A percentile compares a stretch with the other conserved stretches of the same genome.
phyloP scores from a whole-genome alignment of 306 rosid species.

The Trifolium fragiferum region DNA sequence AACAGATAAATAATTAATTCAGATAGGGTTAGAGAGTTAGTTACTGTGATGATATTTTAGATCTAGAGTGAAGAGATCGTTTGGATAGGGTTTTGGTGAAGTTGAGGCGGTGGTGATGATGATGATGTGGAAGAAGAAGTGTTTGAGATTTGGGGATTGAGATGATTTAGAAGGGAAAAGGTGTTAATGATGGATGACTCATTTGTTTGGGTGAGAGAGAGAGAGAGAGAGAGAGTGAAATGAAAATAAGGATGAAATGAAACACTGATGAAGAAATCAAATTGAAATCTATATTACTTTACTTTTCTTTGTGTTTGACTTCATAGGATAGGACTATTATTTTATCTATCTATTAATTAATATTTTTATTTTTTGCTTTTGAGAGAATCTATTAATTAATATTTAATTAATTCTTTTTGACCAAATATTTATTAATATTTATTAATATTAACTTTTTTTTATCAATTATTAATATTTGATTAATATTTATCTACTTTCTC shows the following conservation, averaged over 20 bases:
- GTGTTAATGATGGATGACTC: slow-evolving; percentile 32
- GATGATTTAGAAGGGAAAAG: slow-evolving; percentile 29
- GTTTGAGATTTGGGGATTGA: background rate
- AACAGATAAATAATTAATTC: background rate
- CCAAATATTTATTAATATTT: too few relatives aligned
- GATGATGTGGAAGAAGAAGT: slow-evolving; percentile 5
- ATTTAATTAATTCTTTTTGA: too few relatives aligned
- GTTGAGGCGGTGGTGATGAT: background rate
- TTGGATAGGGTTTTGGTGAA: slow-evolving; percentile 51
- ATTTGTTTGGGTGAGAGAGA: slow-evolving; percentile 4
- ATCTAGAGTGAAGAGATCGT: slow-evolving; percentile 59
- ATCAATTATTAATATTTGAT: too few relatives aligned
- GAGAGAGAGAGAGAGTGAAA: background rate
- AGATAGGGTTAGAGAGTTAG: background rate
- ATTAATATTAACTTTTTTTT: too few relatives aligned
- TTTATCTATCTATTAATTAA: background rate
- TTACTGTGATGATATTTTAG: slow-evolving; percentile 40
- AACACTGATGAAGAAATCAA: slow-evolving; percentile 16
- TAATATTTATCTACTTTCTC: too few relatives aligned
- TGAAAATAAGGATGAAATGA: background rate
- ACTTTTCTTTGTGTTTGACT: slow-evolving; percentile 4
- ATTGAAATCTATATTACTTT: slow-evolving; percentile 5
- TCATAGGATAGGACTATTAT: background rate
- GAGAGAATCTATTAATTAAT: too few relatives aligned
- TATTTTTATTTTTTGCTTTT: too few relatives aligned